phyloP scores from a whole-genome alignment of 1,284 basidiomycete genomes.

The Irpex sp. region DNA sequence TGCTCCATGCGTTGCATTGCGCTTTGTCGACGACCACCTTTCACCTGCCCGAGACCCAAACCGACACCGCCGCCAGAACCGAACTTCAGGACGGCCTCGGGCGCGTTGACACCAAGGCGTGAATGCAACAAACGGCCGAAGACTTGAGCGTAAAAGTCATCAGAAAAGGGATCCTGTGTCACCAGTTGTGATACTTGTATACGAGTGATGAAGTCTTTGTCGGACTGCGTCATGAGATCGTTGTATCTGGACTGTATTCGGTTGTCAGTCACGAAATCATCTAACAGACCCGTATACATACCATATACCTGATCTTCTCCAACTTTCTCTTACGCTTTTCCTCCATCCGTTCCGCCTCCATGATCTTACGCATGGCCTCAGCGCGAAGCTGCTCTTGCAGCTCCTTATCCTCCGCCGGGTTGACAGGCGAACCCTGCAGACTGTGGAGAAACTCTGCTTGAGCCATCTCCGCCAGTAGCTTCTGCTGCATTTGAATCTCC shows the following conservation, averaged over 20 bases:
- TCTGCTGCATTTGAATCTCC: conserved; percentile 68
- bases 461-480: conserved; percentile 66
- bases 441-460: conserved; percentile 65
- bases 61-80: conserved; percentile 79
- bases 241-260: conserved; percentile 87
- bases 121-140: conserved; percentile 82
- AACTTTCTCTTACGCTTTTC: conserved; percentile 77
- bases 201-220: conserved; percentile 99
- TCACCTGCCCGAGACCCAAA: conserved; percentile 68
- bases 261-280: background rate
- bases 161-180: conserved; percentile 93
- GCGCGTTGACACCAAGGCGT: conserved; percentile 65
- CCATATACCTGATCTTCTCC: conserved; percentile 85
- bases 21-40: conserved; percentile 74
- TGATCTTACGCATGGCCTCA: conserved; percentile 83
- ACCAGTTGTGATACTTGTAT: conserved; percentile 99
- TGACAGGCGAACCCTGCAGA: conserved; percentile 41
- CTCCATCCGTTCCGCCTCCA: conserved; percentile 85
- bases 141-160: conserved; percentile 98
- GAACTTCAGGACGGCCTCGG: conserved; percentile 80
- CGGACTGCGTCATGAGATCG: conserved; percentile 97
- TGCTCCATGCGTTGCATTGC: conserved; percentile 98
- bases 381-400: conserved; percentile 49
- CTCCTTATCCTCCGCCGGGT: conserved; percentile 19
- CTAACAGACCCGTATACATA: conserved; percentile 25